Evolutionary conservation across 106 monocot genomes (phyloP), one percentile per base, ranked within the genome.

Genomic region (Dendrobium nobile): DNA sequence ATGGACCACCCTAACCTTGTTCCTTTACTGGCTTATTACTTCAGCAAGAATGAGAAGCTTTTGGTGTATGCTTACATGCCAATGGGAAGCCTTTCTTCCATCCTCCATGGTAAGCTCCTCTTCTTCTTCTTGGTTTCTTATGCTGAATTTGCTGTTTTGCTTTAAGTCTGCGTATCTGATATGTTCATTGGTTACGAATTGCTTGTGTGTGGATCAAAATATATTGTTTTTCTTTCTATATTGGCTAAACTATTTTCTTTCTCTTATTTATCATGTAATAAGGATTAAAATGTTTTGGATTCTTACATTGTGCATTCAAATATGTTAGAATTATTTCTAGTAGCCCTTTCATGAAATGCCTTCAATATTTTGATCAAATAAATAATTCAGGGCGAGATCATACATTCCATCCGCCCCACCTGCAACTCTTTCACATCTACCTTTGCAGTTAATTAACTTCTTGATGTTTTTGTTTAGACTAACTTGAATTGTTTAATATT

Each of bases 21-120:
- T 6, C 84, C 87, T 0, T 72, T 96, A 7, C 79, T 81, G 42
- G 96, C 93, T 10, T 96, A 90, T 73, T 96, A 93, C 78, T 93
- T 80, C 78, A 90, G 93, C 87, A 90, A 82, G 40, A 91, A 93
- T 77, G 96, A 96, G 93, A 93, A 91, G 86, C 87, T 96, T 70
- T 75, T 92, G 26, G 93, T 96, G 67, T 93, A 90, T 27, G 96
- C 93, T 78, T 96, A 84, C 83, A 93, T 96, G 78, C 48, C 81
- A 15, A 85, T 82, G 85, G 91, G 93, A 47, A 92, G 93, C 83
- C 88, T 96, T 58, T 93, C 91, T 70, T 91, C 96, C 42, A 85
- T 93, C 47, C 84, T 96, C 42, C 96, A 96, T 77, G 91, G 91
- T 93, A 28, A 82, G 86, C 13, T 51, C 15, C 51, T 51, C 13